phyloP scores from a whole-genome alignment of 2,329 filamentous ascomycete genomes.

The Calonectria pteridis region DNA sequence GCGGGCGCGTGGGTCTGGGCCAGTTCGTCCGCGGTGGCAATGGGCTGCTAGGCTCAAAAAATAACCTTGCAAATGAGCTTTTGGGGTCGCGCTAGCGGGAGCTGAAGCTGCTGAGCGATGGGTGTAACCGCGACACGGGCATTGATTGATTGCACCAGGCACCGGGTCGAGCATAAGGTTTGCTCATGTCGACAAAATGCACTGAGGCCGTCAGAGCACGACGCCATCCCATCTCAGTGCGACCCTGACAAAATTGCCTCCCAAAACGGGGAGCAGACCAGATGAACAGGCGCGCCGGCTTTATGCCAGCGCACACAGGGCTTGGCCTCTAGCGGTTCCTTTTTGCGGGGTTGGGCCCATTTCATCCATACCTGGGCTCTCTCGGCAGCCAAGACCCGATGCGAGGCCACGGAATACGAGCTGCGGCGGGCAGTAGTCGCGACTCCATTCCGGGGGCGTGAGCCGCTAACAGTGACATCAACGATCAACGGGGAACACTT shows the following conservation, averaged over 20 bases:
- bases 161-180: not conserved
- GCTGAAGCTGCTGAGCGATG: not conserved
- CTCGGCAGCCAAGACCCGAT: not conserved
- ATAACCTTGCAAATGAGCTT: slow-evolving; percentile 2
- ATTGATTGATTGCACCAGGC: not conserved
- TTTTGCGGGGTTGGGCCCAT: not conserved
- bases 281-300: not conserved
- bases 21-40: not conserved
- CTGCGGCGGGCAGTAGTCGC: not conserved
- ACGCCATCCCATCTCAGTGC: slow-evolving; percentile 1
- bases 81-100: not conserved
- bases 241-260: not conserved
- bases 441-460: not conserved
- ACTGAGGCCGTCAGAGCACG: not conserved
- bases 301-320: not conserved
- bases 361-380: not conserved
- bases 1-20: not conserved
- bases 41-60: not conserved
- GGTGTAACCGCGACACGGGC: not conserved
- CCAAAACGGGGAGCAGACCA: not conserved
- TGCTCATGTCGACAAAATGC: too few relatives aligned
- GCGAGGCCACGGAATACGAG: not conserved
- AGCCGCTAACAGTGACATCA: not conserved
- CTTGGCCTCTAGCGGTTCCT: too few relatives aligned
- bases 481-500: not conserved